These are phyloP conservation scores for Leishmania tropica DNA, from an alignment of 208 protist genomes.

Conservation along the genomic window DNA sequence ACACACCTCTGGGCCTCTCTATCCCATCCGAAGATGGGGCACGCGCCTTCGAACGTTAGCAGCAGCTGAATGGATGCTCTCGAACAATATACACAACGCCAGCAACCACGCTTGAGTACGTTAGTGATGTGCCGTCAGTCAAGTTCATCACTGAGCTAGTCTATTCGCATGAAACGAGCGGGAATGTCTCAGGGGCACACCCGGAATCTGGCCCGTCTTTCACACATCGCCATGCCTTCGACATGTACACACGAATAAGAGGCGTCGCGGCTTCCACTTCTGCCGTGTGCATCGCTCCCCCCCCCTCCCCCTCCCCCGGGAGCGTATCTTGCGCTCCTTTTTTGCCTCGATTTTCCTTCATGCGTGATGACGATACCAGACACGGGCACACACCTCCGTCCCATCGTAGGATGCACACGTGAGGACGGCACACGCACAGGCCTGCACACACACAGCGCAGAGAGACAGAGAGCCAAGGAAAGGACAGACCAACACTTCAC, in stretches of 20 bases:
- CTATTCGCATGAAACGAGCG: background rate
- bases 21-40: background rate
- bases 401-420: background rate
- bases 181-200: background rate
- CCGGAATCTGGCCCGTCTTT: background rate
- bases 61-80: background rate
- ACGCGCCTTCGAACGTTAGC: background rate
- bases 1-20: background rate
- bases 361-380: background rate
- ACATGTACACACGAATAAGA: background rate
- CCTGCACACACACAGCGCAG: background rate
- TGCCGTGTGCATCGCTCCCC: background rate
- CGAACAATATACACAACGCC: background rate
- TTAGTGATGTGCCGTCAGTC: background rate
- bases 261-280: background rate
- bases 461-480: too few relatives aligned
- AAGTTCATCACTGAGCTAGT: background rate
- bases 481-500: background rate
- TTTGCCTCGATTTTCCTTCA: background rate
- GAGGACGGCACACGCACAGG: background rate
- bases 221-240: background rate
- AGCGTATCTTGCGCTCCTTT: background rate
- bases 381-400: background rate
- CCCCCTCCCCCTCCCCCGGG: background rate
- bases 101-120: background rate